phyloP scores from a whole-genome alignment of 2,329 filamentous ascomycete genomes.

The Chaetothyriales sp. region DNA sequence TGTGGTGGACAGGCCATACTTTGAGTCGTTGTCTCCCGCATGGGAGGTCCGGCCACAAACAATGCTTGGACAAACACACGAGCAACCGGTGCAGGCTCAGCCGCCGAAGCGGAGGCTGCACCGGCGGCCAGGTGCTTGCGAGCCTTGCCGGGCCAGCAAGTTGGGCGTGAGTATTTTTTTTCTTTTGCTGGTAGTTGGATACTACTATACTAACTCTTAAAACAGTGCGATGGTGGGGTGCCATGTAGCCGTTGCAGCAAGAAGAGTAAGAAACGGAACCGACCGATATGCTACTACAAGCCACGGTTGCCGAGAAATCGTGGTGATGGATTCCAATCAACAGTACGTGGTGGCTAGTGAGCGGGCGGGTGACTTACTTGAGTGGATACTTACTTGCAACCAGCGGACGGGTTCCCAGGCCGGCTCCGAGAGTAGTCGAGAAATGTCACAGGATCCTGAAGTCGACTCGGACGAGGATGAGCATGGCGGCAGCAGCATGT shows the following conservation, averaged over 20 bases:
- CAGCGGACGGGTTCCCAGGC: background rate
- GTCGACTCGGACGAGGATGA: constrained; percentile 1
- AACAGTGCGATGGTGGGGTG: constrained; percentile 10
- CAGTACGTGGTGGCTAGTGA: background rate
- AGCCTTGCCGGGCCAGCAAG: constrained; percentile 15
- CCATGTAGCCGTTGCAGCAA: constrained; percentile 12
- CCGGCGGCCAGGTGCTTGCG: constrained; percentile 12
- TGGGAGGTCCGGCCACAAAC: background rate
- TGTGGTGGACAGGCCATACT: background rate
- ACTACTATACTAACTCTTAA: background rate
- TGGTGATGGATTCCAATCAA: background rate
- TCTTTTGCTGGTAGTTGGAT: background rate
- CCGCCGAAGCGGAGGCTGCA: constrained; percentile 2
- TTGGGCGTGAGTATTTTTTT: constrained; percentile 5
- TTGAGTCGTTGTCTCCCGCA: background rate
- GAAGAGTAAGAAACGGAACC: constrained; percentile 8
- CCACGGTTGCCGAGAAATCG: background rate
- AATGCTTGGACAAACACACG: background rate
- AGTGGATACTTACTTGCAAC: background rate
- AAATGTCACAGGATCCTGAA: constrained; percentile 1
- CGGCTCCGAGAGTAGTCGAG: background rate
- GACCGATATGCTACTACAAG: background rate
- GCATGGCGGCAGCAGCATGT: background rate
- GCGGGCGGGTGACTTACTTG: background rate
- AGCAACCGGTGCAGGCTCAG: background rate